Conservation (phyloP, 495 filamentous ascomycete genomes). For the Cercophora newfieldiana region DNA sequence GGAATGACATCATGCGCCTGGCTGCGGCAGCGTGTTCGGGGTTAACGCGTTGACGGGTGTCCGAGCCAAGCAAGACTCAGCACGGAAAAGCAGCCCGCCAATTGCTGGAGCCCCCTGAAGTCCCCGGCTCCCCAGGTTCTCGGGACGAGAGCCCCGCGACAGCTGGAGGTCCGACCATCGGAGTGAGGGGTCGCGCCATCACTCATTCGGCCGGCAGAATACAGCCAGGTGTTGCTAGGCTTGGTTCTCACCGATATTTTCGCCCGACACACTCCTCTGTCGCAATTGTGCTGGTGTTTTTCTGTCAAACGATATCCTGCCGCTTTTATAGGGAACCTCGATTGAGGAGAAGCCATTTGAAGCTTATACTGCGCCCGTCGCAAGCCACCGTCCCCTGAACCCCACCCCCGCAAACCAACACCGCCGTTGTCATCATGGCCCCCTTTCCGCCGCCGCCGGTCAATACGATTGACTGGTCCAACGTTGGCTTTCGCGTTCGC, state of each 20-base stretch:
- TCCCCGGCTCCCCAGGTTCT: neutral
- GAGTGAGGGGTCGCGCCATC: neutral
- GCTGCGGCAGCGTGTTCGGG: neutral
- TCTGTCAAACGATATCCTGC: neutral
- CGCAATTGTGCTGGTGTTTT: neutral
- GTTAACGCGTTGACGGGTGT: neutral
- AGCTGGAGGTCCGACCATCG: neutral
- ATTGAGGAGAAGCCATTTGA: neutral
- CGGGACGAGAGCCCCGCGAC: neutral
- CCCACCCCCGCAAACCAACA: neutral
- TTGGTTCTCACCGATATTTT: neutral
- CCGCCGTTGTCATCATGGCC: slow-evolving; percentile 39
- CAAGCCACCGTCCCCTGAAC: neutral
- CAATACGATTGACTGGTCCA: slow-evolving; percentile 84
- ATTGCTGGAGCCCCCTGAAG: neutral
- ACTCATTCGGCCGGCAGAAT: neutral
- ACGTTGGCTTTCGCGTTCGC: slow-evolving; percentile 87
- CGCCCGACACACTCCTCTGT: neutral
- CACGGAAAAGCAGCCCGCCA: neutral
- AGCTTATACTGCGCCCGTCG: neutral
- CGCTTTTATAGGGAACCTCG: neutral
- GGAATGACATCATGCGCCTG: neutral
- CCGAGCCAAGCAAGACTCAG: neutral
- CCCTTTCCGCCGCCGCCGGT: slow-evolving; percentile 80
- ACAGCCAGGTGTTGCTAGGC: neutral